These are phyloP conservation scores for Fragilaria radians DNA, from an alignment of 108 stramenopile genomes.

Conservation along the genomic window DNA sequence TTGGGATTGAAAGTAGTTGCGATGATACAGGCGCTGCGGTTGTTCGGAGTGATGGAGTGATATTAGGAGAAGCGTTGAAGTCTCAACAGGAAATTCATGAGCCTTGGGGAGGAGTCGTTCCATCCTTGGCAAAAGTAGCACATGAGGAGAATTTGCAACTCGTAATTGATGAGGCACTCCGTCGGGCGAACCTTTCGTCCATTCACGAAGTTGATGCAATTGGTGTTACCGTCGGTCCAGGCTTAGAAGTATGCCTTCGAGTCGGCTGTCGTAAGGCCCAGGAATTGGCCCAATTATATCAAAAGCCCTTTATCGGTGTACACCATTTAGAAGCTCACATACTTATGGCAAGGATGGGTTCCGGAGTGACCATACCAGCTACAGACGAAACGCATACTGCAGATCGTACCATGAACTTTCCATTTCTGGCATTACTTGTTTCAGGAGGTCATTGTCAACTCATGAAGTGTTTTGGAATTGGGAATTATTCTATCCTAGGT, in stretches of 20 bases:
- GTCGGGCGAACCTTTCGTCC: constrained; percentile 53
- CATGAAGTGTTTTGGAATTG: constrained; percentile 82
- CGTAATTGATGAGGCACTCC: constrained; percentile 74
- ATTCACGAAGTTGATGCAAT: constrained; percentile 88
- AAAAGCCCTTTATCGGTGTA: constrained; percentile 90
- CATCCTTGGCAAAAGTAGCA: constrained; percentile 81
- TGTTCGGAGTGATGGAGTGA: constrained; percentile 85
- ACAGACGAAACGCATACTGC: constrained; percentile 13
- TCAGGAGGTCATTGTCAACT: constrained; percentile 96
- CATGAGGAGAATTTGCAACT: constrained; percentile 83
- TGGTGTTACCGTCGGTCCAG: constrained; percentile 97
- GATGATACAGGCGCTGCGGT: constrained; percentile 93
- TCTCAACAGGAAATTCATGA: constrained; percentile 91
- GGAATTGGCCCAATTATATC: constrained; percentile 61
- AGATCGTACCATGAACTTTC: constrained; percentile 67
- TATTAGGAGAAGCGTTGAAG: constrained; percentile 89
- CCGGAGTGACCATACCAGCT: constrained; percentile 12
- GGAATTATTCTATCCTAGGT: constrained; percentile 76
- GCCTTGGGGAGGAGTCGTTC: constrained; percentile 94
- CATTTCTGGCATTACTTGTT: constrained; percentile 92
- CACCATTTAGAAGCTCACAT: constrained; percentile 98
- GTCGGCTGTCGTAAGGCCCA: constrained; percentile 86
- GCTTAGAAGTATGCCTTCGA: constrained; percentile 94
- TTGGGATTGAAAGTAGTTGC: constrained; percentile 98
- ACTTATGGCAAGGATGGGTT: constrained; percentile 81